Base-by-base conservation (phyloP, 2,329 filamentous ascomycete genomes). In the Boeremia lycopersici region DNA sequence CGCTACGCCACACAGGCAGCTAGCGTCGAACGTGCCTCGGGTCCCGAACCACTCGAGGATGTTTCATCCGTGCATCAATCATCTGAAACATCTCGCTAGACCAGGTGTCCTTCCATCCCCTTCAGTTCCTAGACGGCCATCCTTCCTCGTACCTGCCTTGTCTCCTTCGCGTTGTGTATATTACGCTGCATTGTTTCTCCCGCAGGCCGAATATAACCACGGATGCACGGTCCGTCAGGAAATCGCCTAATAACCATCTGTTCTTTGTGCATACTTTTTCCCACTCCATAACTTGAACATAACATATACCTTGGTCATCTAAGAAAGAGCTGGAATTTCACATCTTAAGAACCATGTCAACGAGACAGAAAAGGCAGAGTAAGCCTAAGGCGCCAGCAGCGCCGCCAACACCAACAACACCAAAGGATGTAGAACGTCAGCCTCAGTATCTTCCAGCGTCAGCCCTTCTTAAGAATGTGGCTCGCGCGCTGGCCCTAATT, bases 401-500 rank as follows among this genome's bases (percentile, higher is more conserved):
- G n/a, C 44, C 44, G 17, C 26, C 39, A 39, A 15, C 41, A n/a
- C 46, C 46, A 31, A 23, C 46, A 23, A 42, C 52, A 28, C 41
- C 46, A 29, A 50, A 63, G 46, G 62, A 69, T 45, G 62, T 65
- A 4, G 61, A 64, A 36, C 63, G 56, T 48, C 58, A 65, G 52
- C 48, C 68, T 44, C 61, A 60, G 53, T 60, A 67, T 43, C 48
- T 63, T 15, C 56, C 67, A 23, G 46, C 62, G 30, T 61, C 67
- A 11, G 64, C 60, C 9, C 38, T 73, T 2, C 46, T 74, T 26
- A 69, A 65, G 36, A 72, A 71, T 56, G 59, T 72, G n/a, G 67
- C 63, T 28, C 63, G 67, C 41, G 74, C 75, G 41, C 62, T 62
- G 51, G 71, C 68, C 15, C 69, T 87, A 13, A 77, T 87, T 58